A percentile compares a stretch with the other conserved stretches of the same genome.
Evolutionary conservation across 202 grass and related monocot species (phyloP).

Genomic region (Dendrocalamus latiflorus): DNA sequence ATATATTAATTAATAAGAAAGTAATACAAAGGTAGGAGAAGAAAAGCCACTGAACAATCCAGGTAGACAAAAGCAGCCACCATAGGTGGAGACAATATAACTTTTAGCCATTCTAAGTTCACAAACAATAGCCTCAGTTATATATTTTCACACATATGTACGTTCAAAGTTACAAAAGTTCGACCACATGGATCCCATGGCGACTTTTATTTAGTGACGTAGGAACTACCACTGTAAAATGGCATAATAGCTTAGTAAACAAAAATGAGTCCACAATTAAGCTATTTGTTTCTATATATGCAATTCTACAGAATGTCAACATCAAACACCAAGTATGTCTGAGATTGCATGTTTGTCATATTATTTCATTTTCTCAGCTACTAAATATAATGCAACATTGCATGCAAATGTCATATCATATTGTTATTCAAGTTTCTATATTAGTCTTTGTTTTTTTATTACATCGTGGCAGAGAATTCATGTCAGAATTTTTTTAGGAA

Average conservation of each 20-base stretch:
- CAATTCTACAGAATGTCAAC: background rate
- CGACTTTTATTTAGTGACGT: background rate
- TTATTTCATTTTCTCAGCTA: background rate
- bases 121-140: background rate
- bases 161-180: background rate
- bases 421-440: background rate
- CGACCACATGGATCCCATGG: background rate
- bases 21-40: background rate
- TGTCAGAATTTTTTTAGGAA: constrained; percentile 46
- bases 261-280: background rate
- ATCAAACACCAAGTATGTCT: background rate
- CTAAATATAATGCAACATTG: background rate
- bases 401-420: background rate
- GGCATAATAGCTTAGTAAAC: background rate
- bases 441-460: constrained; percentile 4
- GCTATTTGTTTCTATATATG: background rate
- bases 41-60: background rate
- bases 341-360: background rate
- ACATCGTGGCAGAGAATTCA: background rate
- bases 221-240: background rate
- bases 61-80: background rate
- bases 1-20: background rate
- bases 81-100: background rate
- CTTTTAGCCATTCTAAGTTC: background rate
- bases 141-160: background rate